Base-by-base conservation (phyloP, 192 early-diverging fungal species). In the Martensiomyces pterosporus region DNA sequence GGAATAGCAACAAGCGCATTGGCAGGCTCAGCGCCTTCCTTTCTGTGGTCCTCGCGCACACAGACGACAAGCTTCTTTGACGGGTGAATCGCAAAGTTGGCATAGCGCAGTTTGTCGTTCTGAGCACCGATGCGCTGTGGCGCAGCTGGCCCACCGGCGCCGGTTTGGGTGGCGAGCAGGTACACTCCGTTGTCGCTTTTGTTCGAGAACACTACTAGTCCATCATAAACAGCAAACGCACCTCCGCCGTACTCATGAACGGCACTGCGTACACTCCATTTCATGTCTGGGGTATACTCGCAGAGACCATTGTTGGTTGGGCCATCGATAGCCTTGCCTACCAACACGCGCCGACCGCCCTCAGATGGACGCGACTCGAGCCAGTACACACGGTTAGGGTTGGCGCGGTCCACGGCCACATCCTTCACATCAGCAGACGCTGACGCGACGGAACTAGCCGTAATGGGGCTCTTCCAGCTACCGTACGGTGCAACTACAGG, bases 231-330 rank as follows among this genome's bases (percentile, higher is more conserved):
- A 1, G 76, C 55, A 47, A 83, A 85, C 1, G 76, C 60, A 6
- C 77, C 79, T 23, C 87, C 85, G 24, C 89, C 89, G 46, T 87
- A 91, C 60, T 88, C 89, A 45, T 91, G 86, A 4, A 88, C 87
- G 8, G 75, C 74, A 1, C 81, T 77, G 38, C 82, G 79, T 12
- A 85, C 80, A 39, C 79, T 79, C 71, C 80, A 85, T 7, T 67
- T 58, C 0, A 52, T 42, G 9, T 71, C 76, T 0, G 55, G 18
- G 9, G 64, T 55, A 1, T 63, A 48, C 44, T 68, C 60, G 13
- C 47, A 14, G 10, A 55, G 47, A n/a, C 37, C 49, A 16, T 24
- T 26, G 19, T 64, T 55, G 7, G 57, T 43, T 40, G 39, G 44
- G 41, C 57, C 64, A 38, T 55, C 64, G 6, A 75, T 39, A 4